Conservation (phyloP, 257 asterid genomes). For the Solanum chaucha region DNA sequence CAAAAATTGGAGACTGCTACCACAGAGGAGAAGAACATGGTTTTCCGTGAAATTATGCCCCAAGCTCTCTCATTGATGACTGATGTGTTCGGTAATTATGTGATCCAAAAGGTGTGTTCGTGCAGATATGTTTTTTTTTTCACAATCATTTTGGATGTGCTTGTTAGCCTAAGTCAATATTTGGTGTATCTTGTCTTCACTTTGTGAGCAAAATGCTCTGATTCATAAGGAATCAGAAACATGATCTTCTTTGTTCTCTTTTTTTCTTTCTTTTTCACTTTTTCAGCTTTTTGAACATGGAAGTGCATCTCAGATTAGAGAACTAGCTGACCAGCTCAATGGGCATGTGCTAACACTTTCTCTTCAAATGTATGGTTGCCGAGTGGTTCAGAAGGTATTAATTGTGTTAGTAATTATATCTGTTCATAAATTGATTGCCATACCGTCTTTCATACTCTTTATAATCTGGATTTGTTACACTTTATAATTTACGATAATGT, state of each 20-base stretch:
- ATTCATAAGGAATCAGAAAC: not conserved
- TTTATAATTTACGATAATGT: not conserved
- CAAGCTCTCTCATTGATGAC: constrained; percentile 65
- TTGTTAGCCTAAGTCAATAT: not conserved
- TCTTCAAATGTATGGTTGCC: constrained; percentile 88
- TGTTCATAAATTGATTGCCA: not conserved
- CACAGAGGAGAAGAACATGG: constrained; percentile 60
- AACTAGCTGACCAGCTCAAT: constrained; percentile 51
- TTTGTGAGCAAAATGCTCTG: not conserved
- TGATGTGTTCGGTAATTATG: constrained; percentile 81
- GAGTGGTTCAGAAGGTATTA: constrained; percentile 75
- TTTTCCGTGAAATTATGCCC: constrained; percentile 64
- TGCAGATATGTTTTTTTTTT: constrained; percentile 13
- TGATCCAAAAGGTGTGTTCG: constrained; percentile 68
- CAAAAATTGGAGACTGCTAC: constrained; percentile 76
- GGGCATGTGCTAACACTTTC: constrained; percentile 68
- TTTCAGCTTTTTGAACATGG: constrained; percentile 77
- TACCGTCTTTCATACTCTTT: not conserved
- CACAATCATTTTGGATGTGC: not conserved
- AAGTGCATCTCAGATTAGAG: constrained; percentile 46
- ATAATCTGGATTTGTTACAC: not conserved
- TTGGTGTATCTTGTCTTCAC: not conserved
- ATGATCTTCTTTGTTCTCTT: not conserved
- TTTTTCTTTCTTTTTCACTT: not conserved
- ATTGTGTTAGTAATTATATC: not conserved